These are phyloP conservation scores for Laetiporus sulphureus DNA, from an alignment of 1,284 basidiomycete species.

Conservation along the genomic window DNA sequence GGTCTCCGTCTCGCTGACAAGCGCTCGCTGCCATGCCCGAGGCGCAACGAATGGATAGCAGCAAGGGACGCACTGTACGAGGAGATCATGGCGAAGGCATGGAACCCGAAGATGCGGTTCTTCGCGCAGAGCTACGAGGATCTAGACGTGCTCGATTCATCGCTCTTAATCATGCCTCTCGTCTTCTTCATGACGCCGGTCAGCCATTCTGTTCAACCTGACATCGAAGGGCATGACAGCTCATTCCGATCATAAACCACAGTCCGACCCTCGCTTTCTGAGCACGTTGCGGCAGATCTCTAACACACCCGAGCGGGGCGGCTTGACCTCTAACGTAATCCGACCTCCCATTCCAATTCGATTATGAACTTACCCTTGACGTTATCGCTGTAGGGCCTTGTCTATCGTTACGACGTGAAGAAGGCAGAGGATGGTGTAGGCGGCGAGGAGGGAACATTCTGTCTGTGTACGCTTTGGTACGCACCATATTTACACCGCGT, in stretches of 20 bases:
- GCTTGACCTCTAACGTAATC: slow-evolving; percentile 78
- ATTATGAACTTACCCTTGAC: background rate
- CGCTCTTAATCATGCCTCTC: slow-evolving; percentile 77
- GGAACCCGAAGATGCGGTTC: slow-evolving; percentile 59
- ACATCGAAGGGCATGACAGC: no score
- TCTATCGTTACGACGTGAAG: slow-evolving; percentile 75
- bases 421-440: slow-evolving; percentile 88
- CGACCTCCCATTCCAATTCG: background rate
- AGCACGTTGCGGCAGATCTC: slow-evolving; percentile 77
- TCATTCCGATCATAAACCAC: no score
- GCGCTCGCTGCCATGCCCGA: slow-evolving; percentile 73
- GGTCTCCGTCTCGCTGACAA: slow-evolving; percentile 88
- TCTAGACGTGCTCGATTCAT: slow-evolving; percentile 60
- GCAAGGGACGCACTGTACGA: slow-evolving; percentile 81
- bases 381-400: slow-evolving; percentile 42
- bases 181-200: slow-evolving; percentile 83
- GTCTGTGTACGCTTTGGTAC: slow-evolving; percentile 73
- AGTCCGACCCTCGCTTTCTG: slow-evolving; percentile 85
- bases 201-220: background rate
- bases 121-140: slow-evolving; percentile 81
- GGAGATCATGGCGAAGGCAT: slow-evolving; percentile 77
- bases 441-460: slow-evolving; percentile 86
- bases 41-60: slow-evolving; percentile 63
- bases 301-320: slow-evolving; percentile 80
- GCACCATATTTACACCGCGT: background rate